phyloP scores from a whole-genome alignment of 495 filamentous ascomycete genomes.

The Letharia lupina region DNA sequence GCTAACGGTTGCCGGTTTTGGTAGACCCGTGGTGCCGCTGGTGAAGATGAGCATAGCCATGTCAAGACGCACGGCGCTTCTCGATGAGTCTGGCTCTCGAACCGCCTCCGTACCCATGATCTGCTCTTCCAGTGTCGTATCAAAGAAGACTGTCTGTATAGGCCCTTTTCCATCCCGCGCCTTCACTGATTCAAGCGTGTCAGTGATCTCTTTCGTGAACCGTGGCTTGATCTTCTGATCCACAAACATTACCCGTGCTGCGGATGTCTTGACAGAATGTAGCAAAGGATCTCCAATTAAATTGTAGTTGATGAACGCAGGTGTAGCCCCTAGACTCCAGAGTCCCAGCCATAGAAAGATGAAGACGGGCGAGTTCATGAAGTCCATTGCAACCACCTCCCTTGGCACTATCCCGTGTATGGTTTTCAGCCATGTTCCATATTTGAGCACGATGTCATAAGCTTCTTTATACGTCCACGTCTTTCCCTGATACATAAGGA shows the following conservation, averaged over 20 bases:
- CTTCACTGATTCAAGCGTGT: constrained; percentile 34
- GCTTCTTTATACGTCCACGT: constrained; percentile 74
- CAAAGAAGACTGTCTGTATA: constrained; percentile 55
- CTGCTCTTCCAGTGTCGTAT: constrained; percentile 53
- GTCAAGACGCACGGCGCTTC: constrained; percentile 45
- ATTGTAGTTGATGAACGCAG: constrained; percentile 96
- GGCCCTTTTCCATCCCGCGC: constrained; percentile 42
- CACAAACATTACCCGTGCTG: constrained; percentile 61
- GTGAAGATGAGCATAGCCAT: constrained; percentile 78
- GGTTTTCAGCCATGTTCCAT: constrained; percentile 74
- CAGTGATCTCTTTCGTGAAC: constrained; percentile 41
- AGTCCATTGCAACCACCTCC: constrained; percentile 83
- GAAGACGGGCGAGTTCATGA: constrained; percentile 77
- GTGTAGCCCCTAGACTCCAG: constrained; percentile 80
- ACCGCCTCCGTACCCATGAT: constrained; percentile 46
- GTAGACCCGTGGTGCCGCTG: constrained; percentile 81
- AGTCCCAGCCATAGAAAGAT: constrained; percentile 77
- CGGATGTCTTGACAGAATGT: constrained; percentile 69
- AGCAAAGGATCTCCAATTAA: constrained; percentile 63
- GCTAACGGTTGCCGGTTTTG: constrained; percentile 79
- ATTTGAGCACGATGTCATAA: constrained; percentile 66
- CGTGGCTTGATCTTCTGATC: constrained; percentile 57
- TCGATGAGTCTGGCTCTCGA: constrained; percentile 55
- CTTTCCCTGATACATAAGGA: constrained; percentile 67
- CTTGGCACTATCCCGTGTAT: constrained; percentile 58